Evolutionary conservation across 768 basidiomycete genomes (phyloP).

Genomic region (Pholiota conissans): DNA sequence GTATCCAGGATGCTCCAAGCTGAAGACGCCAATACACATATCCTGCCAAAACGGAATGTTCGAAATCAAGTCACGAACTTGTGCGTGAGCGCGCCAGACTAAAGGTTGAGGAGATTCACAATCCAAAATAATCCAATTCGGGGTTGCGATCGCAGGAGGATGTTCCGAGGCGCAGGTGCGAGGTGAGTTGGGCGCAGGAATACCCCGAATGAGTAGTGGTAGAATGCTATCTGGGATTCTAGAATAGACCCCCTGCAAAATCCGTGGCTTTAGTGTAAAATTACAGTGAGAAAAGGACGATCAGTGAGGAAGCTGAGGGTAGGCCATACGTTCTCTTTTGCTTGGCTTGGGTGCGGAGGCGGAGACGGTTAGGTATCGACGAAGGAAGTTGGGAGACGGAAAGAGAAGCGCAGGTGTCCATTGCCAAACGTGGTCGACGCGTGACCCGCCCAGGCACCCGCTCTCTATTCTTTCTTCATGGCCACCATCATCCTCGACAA

Average conservation of each 20-base stretch:
- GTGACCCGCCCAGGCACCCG: not conserved
- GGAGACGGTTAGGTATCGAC: slow-evolving; percentile 4
- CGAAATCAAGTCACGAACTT: slow-evolving; percentile 3
- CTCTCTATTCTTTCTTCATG: slow-evolving; percentile 8
- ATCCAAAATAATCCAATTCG: slow-evolving; percentile 4
- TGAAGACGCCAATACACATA: slow-evolving; percentile 84
- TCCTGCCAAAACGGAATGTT: slow-evolving; percentile 4
- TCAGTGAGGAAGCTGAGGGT: not conserved
- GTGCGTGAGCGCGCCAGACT: not conserved
- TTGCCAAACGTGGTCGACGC: not conserved
- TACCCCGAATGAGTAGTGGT: too few relatives aligned
- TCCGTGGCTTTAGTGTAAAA: slow-evolving; percentile 30
- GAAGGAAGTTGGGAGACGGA: slow-evolving; percentile 15
- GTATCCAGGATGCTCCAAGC: slow-evolving; percentile 74
- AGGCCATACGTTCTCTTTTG: not conserved
- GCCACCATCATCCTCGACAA: slow-evolving; percentile 77
- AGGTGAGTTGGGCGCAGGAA: not conserved
- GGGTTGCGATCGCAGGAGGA: not conserved
- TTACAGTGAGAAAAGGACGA: slow-evolving; percentile 18
- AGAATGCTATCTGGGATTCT: too few relatives aligned
- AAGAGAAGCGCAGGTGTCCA: slow-evolving; percentile 5
- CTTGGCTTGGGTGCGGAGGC: not conserved
- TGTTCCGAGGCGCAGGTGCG: slow-evolving; percentile 24
- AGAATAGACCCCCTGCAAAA: too few relatives aligned
- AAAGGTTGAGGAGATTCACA: not conserved